These are phyloP conservation scores for Mrakia gelida DNA, from an alignment of 768 basidiomycete species.

Conservation along the genomic window DNA sequence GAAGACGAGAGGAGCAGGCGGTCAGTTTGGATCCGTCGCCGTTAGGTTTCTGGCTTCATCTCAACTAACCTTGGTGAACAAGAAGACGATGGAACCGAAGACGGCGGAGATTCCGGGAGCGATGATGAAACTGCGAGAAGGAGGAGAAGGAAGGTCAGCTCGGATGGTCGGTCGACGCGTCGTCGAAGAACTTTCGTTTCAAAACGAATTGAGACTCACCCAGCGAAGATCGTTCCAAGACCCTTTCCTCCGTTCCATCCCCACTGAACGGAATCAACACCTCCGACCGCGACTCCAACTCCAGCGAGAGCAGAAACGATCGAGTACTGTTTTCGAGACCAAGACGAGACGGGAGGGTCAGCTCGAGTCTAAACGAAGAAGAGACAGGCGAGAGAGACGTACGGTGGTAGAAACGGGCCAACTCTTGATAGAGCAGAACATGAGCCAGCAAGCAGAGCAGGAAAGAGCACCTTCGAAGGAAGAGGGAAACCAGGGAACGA, in stretches of 20 bases:
- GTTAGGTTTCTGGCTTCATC: background rate
- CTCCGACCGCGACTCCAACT: constrained; percentile 48
- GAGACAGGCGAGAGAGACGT: too few relatives aligned
- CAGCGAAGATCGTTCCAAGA: constrained; percentile 25
- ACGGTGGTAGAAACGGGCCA: constrained; percentile 49
- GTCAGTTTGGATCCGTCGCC: too few relatives aligned
- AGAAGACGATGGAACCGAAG: constrained; percentile 19
- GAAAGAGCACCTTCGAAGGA: constrained; percentile 8
- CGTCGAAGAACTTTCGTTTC: too few relatives aligned
- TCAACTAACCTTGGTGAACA: background rate
- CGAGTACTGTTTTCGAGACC: constrained; percentile 38
- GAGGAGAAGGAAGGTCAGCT: too few relatives aligned
- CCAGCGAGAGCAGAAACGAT: constrained; percentile 49
- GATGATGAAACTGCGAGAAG: constrained; percentile 35
- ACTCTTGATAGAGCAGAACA: constrained; percentile 43
- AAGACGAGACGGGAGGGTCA: too few relatives aligned
- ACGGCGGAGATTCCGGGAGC: constrained; percentile 29
- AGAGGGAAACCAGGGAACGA: too few relatives aligned
- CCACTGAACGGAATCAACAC: constrained; percentile 46
- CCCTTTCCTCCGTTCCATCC: constrained; percentile 48
- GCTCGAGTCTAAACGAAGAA: too few relatives aligned
- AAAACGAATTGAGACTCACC: constrained; percentile 16
- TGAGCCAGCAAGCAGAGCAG: constrained; percentile 40
- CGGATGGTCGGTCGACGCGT: too few relatives aligned
- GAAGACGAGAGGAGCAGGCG: constrained; percentile 41